Base-by-base conservation (phyloP, 768 basidiomycete genomes). In the Dacryopinax primogenitus region DNA sequence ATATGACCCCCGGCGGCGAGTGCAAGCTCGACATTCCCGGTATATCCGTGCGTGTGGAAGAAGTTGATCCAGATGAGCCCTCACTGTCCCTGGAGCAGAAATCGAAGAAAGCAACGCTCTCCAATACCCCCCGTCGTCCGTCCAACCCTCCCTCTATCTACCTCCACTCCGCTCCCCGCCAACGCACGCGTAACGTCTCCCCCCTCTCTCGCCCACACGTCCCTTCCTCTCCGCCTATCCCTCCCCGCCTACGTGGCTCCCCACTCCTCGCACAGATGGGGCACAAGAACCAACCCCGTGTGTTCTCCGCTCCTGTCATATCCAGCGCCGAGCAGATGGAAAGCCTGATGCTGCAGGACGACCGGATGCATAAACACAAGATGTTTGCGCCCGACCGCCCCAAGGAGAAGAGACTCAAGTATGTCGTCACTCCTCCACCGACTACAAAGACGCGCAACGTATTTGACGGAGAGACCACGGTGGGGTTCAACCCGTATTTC, bases 401-500 rank as follows among this genome's bases (percentile, higher is more conserved):
- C 30, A 58, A 30, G 51, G 51, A 58, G 51, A 32, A 32, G 18
- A 30, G 13, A 30, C 51, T 58, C 26, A 32, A 9, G 21, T 58
- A 58, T 21, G 51, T 58, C 51, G 51, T 58, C 51, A 58, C 51
- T 13, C 51, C 51, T 6, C 51, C 51, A 3, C 51, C 51, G 4
- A 58, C 51, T 9, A 30, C 13, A 15, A 44, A 58, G 51, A 30
- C 51, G 4, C 15, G 51, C 23, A 58, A 58, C 37, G 12, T 11
- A 30, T 58, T 58, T 18, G 51, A 58, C 26, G 51, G 51, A 11
- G 30, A 28, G 26, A 58, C 51, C 9, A 58, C 51, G 3, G 26
- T 58, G 13, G 51, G 26, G 3, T 58, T 58, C 51, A 58, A 58
- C 51, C 51, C 51, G 26, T 58, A 58, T 32, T 58, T 58, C 51